These are phyloP conservation scores for Phylloporus sp. DNA, from an alignment of 1,284 basidiomycete genomes.

Conservation along the genomic window DNA sequence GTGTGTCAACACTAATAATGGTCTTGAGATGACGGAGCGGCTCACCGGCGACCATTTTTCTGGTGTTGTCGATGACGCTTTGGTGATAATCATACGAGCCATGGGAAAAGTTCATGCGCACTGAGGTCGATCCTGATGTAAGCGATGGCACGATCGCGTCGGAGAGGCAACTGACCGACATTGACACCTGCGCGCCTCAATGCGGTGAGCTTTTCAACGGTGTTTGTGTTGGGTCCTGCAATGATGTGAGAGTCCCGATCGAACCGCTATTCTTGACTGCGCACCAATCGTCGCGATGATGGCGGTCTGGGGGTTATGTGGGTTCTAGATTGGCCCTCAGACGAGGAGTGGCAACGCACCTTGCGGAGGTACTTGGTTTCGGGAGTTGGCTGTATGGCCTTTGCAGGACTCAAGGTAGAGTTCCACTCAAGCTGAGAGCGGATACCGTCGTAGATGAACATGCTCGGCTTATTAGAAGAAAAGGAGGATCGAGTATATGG, in stretches of 20 bases:
- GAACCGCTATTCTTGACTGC: slow-evolving; percentile 18
- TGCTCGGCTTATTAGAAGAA: slow-evolving; percentile 33
- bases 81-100: slow-evolving; percentile 97
- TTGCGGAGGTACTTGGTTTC: slow-evolving; percentile 89
- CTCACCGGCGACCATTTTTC: slow-evolving; percentile 79
- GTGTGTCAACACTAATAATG: slow-evolving; percentile 16
- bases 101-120: slow-evolving; percentile 99
- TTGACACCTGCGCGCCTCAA: slow-evolving; percentile 92
- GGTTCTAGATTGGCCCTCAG: background rate
- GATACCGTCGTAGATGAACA: slow-evolving; percentile 60
- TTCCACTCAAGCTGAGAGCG: slow-evolving; percentile 92
- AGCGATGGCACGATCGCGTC: slow-evolving; percentile 7
- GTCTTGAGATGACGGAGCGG: slow-evolving; percentile 10
- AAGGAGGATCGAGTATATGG: slow-evolving; percentile 11
- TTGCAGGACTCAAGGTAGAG: slow-evolving; percentile 75
- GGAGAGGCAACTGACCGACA: slow-evolving; percentile 70
- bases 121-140: slow-evolving; percentile 45
- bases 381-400: slow-evolving; percentile 68
- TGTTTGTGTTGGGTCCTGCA: slow-evolving; percentile 90
- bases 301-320: slow-evolving; percentile 64
- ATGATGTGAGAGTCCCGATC: slow-evolving; percentile 19
- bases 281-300: slow-evolving; percentile 97
- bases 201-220: slow-evolving; percentile 80
- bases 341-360: slow-evolving; percentile 47
- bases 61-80: slow-evolving; percentile 95